phyloP scores from a whole-genome alignment of 148 eudicot genomes.

The Rhododendron molle region DNA sequence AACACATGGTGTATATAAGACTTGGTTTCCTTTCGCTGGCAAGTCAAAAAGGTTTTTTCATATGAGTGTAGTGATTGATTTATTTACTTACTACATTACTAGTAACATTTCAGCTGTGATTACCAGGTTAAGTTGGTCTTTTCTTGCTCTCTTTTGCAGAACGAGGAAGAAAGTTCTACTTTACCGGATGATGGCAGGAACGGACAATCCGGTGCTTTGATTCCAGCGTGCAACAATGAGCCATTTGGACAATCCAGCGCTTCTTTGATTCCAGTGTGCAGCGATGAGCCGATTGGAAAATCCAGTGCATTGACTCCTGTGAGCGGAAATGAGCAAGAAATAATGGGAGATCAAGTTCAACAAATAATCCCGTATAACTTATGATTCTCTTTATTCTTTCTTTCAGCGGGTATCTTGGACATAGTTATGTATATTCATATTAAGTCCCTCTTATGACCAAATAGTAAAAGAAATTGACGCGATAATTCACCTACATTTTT shows the following conservation, averaged over 20 bases:
- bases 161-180: not conserved
- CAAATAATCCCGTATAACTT: not conserved
- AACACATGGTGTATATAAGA: not conserved
- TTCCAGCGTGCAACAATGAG: not conserved
- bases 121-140: not conserved
- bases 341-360: not conserved
- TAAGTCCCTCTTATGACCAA: not conserved
- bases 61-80: not conserved
- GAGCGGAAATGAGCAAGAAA: not conserved
- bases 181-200: not conserved
- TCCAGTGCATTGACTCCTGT: not conserved
- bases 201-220: not conserved
- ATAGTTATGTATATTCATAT: not conserved
- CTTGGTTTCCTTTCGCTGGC: not conserved
- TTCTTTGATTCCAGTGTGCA: not conserved
- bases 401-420: not conserved
- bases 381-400: not conserved
- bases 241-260: not conserved
- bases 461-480: not conserved
- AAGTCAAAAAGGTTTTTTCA: not conserved
- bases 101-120: not conserved
- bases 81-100: not conserved
- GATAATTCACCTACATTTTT: not conserved
- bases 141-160: not conserved
- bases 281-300: not conserved